Base-by-base conservation (phyloP, 2,329 filamentous ascomycete species). In the Phyllosticta citribraziliensis region DNA sequence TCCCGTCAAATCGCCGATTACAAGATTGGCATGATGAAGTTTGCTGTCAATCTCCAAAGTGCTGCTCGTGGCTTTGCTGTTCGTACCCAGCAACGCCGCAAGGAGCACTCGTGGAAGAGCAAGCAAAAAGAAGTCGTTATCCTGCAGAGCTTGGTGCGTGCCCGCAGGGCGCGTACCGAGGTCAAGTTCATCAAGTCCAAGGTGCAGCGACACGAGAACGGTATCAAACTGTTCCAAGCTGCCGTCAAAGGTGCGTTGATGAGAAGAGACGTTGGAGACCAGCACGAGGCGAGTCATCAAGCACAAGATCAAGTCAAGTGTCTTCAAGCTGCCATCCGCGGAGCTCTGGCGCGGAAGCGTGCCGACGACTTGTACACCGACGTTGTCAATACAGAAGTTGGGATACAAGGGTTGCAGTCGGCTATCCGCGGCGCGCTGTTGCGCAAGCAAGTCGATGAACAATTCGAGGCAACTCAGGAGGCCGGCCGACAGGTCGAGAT, bases 1-100 rank as follows among this genome's bases (percentile, higher is more conserved):
- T 83, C 89, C 1, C 82, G 93, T 54, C 91, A 97, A 72, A 84
- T 97, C 62, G 84, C 87, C 65, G 83, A 84, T 64, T 97, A 97
- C 74, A 84, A 89, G 55, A 78, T 94, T 62, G 84, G 87, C 65
- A 97, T 96, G 92, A 83, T 84, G 61, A 82, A 78, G 20, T 96
- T 96, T 70, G 89, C 92, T 2, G 79, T 88, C 27, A 81, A 85
- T 64, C 81, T 97, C 19, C 94, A 99, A 73, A 91, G 90, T 64
- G 82, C 85, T 5, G 83, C 84, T 3, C 85, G 93, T 55, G 93
- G 91, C 3, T 88, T 88, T 70, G 76, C 97, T 50, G 81, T 87
- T 24, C 85, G 94, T 63, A 82, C 79, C 57, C 80, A 81, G 50
- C 79, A 88, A 68, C 76, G 78, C 64, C 79, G 82, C 51, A 84